Evolutionary conservation across 768 basidiomycete species (phyloP), one percentile per base, ranked within the genome.

Genomic region (Trametes meyenii): DNA sequence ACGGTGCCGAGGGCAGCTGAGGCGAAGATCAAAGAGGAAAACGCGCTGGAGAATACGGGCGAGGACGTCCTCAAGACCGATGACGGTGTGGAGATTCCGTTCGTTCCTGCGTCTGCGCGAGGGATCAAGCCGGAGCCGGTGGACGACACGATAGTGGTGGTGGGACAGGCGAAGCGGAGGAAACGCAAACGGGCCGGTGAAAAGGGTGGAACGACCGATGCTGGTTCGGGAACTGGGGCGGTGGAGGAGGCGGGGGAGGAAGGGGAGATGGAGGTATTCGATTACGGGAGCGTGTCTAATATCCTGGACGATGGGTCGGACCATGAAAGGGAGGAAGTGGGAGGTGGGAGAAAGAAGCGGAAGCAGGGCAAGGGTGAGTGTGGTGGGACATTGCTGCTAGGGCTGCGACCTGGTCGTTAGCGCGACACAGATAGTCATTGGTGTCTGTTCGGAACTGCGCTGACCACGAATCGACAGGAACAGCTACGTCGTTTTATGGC

Each of bases 21-120:
- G 23, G 50, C 43, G 4, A 21, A 42, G 16, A 48, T 6, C 6
- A 33, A 58, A 39, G 60, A 61, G 13, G 55, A 54, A 19, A 60
- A 53, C 33, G 44, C 61, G 6, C 46, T 52, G 2, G 50, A 36
- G 13, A 63, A 33, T 3, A 8, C 29, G 3, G 29, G 29, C 29
- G 29, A 45, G 43, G 21, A 26, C 23, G 53, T 52, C 45, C 63
- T 56, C 68, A 69, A 52, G 71, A 66, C 42, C 12, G 77, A 76
- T 23, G 81, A 79, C 73, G 81, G 85, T 55, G 81, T 85, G 38
- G 92, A 93, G 73, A 83, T 94, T 7, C 86, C 93, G 0, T 96
- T 87, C 64, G 79, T 96, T 10, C 92, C 92, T 49, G 81, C 85
- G 1, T 73, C 83, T 0, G 81, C 86, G 67, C 84, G 93, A 21